Evolutionary conservation across 495 filamentous ascomycete species (phyloP).

Genomic region (Daldinia childiae): DNA sequence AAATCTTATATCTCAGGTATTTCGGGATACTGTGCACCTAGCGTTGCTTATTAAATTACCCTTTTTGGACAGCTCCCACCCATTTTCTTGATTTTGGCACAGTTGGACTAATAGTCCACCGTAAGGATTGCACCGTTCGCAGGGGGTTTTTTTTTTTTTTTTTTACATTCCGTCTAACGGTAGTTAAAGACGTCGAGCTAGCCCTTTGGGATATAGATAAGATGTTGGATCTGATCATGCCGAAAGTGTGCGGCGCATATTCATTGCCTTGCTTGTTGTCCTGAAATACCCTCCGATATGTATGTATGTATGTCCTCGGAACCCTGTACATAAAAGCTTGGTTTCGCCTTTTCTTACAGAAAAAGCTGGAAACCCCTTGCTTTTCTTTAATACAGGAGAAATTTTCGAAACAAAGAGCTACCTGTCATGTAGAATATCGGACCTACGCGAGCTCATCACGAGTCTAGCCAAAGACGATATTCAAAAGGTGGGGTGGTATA

Average conservation of each 20-base stretch:
- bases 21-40: too few species aligned
- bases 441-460: slow-evolving; percentile 10
- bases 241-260: background rate
- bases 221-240: slow-evolving; percentile 10
- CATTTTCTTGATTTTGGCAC: too few species aligned
- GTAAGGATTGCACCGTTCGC: slow-evolving; percentile 6
- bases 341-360: background rate
- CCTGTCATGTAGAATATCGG: background rate
- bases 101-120: too few species aligned
- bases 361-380: background rate
- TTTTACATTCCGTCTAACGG: background rate
- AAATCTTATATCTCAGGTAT: too few species aligned
- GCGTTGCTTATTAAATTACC: too few species aligned
- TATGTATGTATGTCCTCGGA: background rate
- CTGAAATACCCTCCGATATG: background rate
- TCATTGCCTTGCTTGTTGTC: background rate
- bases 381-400: background rate
- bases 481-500: slow-evolving; percentile 25
- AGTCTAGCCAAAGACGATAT: slow-evolving; percentile 11
- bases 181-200: slow-evolving; percentile 7
- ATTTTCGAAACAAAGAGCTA: background rate
- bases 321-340: background rate
- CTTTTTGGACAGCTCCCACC: too few species aligned
- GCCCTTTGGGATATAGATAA: background rate
- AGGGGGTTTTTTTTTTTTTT: background rate